Percentiles rank a stretch among this genome's conserved stretches.
phyloP scores from a whole-genome alignment of 495 filamentous ascomycete genomes.

The Haplographium delicatum region DNA sequence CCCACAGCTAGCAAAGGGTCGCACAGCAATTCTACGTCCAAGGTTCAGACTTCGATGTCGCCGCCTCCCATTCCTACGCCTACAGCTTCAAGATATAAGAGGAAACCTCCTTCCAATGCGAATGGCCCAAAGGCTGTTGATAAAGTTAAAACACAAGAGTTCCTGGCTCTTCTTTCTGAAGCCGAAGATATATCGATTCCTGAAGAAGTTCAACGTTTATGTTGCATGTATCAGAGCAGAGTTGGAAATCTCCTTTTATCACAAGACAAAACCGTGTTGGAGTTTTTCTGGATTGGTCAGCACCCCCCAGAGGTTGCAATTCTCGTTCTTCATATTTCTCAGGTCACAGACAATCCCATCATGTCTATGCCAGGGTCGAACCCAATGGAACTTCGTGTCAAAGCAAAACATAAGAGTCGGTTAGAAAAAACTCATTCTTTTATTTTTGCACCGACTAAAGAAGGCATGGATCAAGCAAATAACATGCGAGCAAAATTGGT shows the following conservation, averaged over 20 bases:
- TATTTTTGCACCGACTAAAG: neutral
- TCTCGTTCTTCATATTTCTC: constrained; percentile 3
- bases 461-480: neutral
- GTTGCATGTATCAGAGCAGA: constrained; percentile 2
- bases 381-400: constrained; percentile 22
- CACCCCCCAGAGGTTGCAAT: constrained; percentile 4
- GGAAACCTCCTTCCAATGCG: neutral
- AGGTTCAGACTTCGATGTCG: too few species aligned
- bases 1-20: too few species aligned
- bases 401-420: neutral
- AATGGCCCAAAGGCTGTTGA: neutral
- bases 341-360: constrained; percentile 12
- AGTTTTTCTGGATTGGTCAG: constrained; percentile 7
- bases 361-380: constrained; percentile 14
- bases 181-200: constrained; percentile 6
- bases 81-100: neutral
- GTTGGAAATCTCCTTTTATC: constrained; percentile 20
- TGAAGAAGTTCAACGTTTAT: constrained; percentile 1
- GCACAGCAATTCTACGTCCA: too few species aligned
- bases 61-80: too few species aligned
- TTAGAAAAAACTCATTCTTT: constrained; percentile 11
- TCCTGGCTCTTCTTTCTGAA: neutral
- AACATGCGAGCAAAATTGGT: constrained; percentile 20
- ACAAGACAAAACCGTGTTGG: constrained; percentile 5
- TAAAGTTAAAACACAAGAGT: neutral